These are phyloP conservation scores for Ascochyta pisi DNA, from an alignment of 2,329 filamentous ascomycete genomes.

Conservation along the genomic window DNA sequence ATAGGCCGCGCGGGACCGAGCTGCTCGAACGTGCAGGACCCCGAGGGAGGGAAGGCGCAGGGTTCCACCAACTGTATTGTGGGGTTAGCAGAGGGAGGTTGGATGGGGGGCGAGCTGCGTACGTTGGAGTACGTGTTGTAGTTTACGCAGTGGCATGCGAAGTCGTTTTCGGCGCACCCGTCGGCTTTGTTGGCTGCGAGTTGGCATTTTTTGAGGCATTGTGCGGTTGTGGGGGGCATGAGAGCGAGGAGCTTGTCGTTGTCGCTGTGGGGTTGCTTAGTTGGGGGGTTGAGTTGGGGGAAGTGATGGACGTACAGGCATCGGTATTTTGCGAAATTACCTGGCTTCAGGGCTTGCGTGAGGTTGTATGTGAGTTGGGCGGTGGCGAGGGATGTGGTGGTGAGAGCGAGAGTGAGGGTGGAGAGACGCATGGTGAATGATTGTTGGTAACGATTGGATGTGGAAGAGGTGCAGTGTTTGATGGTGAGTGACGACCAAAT, in stretches of 20 bases:
- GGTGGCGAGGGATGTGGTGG: constrained; percentile 4
- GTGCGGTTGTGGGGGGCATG: constrained; percentile 16
- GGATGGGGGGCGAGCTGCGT: not conserved
- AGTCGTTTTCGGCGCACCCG: constrained; percentile 32
- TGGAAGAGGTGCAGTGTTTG: not conserved
- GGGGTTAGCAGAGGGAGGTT: not conserved
- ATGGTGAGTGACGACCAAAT: not conserved
- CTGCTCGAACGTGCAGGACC: no score
- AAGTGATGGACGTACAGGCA: constrained; percentile 24
- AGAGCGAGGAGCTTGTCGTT: constrained; percentile 20
- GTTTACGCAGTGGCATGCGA: constrained; percentile 34
- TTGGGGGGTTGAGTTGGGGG: no score
- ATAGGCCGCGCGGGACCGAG: constrained; percentile 27
- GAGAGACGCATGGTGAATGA: constrained; percentile 7
- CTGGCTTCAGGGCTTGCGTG: constrained; percentile 21
- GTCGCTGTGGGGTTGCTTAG: constrained; percentile 6
- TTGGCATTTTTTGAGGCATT: constrained; percentile 29
- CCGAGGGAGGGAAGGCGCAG: constrained; percentile 7
- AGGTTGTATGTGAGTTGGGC: constrained; percentile 34
- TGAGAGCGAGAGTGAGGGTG: not conserved
- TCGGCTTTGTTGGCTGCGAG: constrained; percentile 25
- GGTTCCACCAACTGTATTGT: constrained; percentile 7
- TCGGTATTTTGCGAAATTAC: constrained; percentile 33
- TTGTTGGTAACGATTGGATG: not conserved
- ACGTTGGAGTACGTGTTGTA: constrained; percentile 29